These are phyloP conservation scores for Mycena floridula DNA, from an alignment of 768 basidiomycete genomes.

Conservation along the genomic window DNA sequence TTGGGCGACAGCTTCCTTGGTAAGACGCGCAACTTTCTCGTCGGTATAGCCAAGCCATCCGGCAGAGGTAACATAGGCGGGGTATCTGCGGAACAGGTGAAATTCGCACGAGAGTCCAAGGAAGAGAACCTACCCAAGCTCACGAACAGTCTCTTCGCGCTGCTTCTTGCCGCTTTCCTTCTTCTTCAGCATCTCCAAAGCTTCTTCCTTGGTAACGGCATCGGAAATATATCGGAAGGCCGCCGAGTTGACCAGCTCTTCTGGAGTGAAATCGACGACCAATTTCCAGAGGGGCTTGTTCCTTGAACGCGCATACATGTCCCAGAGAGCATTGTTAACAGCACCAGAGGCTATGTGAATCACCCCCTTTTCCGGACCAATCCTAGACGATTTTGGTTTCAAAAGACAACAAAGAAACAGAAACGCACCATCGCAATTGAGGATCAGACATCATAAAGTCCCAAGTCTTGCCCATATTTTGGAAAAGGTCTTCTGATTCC, in stretches of 20 bases:
- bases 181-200: slow-evolving; percentile 72
- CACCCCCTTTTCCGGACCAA: slow-evolving; percentile 93
- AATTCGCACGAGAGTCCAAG: not conserved
- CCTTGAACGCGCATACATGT: slow-evolving; percentile 77
- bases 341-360: slow-evolving; percentile 87
- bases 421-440: slow-evolving; percentile 78
- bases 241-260: slow-evolving; percentile 70
- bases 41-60: slow-evolving; percentile 95
- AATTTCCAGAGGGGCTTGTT: slow-evolving; percentile 93
- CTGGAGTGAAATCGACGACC: slow-evolving; percentile 84
- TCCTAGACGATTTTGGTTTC: slow-evolving; percentile 35
- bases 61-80: slow-evolving; percentile 90
- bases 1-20: slow-evolving; percentile 73
- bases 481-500: slow-evolving; percentile 75
- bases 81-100: slow-evolving; percentile 48
- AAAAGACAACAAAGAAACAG: not conserved
- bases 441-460: slow-evolving; percentile 82
- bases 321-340: slow-evolving; percentile 92
- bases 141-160: slow-evolving; percentile 68
- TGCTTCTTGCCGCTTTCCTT: slow-evolving; percentile 73
- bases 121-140: slow-evolving; percentile 45
- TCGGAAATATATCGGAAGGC: slow-evolving; percentile 92
- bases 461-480: slow-evolving; percentile 90
- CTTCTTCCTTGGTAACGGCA: slow-evolving; percentile 87
- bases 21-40: slow-evolving; percentile 84